Evolutionary conservation across 345 rosid species (phyloP).

Genomic region (Brassica juncea): DNA sequence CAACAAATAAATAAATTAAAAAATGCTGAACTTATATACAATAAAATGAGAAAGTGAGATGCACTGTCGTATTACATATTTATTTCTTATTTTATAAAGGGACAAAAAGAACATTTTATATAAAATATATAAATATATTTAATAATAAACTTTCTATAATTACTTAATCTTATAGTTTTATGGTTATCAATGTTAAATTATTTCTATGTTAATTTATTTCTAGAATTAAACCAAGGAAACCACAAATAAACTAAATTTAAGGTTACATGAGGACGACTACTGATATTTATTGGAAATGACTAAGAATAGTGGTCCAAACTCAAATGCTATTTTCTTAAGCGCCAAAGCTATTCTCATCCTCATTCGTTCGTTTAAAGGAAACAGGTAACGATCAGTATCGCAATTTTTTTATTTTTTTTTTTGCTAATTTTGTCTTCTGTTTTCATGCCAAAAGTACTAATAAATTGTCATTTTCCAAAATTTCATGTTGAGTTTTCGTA

Average conservation of each 20-base stretch:
- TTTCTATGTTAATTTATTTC: too few relatives aligned
- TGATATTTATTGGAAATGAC: not conserved
- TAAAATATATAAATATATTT: too few relatives aligned
- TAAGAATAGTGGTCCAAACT: not conserved
- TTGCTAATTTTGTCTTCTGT: constrained; percentile 27
- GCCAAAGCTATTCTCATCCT: constrained; percentile 19
- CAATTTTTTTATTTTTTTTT: not conserved
- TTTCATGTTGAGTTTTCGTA: constrained; percentile 20
- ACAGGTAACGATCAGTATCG: constrained; percentile 21
- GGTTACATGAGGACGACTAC: not conserved
- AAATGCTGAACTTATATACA: not conserved
- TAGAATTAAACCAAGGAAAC: not conserved
- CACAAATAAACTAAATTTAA: not conserved
- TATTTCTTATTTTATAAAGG: too few relatives aligned
- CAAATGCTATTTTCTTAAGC: constrained; percentile 9
- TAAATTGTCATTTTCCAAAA: not conserved
- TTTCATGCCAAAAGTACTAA: constrained; percentile 20
- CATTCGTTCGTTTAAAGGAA: constrained; percentile 22
- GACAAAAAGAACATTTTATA: too few relatives aligned
- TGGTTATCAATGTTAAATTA: not conserved
- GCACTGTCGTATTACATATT: not conserved
- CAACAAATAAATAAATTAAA: not conserved
- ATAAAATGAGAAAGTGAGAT: not conserved
- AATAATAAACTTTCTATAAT: too few relatives aligned
- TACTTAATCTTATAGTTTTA: not conserved